phyloP scores from a whole-genome alignment of 2,329 filamentous ascomycete species.

The Microcyclospora tardicrescens region DNA sequence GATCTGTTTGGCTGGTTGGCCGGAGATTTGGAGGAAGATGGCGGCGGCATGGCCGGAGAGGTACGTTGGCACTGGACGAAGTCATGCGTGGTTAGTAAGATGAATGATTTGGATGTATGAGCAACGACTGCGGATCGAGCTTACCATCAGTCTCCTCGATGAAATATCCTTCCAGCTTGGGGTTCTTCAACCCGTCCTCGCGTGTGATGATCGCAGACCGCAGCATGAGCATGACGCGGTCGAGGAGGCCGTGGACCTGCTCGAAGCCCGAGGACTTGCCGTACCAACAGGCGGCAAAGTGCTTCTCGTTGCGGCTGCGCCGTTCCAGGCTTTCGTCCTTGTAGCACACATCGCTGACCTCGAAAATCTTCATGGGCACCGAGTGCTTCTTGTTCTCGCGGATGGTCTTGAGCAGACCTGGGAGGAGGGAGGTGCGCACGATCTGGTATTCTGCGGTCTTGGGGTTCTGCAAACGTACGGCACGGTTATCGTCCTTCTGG shows the following conservation, averaged over 20 bases:
- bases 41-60: conserved; percentile 81
- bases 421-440: conserved; percentile 73
- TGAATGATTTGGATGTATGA: background rate
- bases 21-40: conserved; percentile 62
- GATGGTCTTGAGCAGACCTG: conserved; percentile 84
- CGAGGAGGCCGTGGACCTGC: conserved; percentile 83
- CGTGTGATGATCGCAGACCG: conserved; percentile 65
- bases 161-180: conserved; percentile 57
- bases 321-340: conserved; percentile 74
- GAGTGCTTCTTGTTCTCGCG: conserved; percentile 83
- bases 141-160: conserved; percentile 76
- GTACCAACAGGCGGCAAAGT: conserved; percentile 93
- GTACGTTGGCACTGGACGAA: conserved; percentile 59
- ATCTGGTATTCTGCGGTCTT: conserved; percentile 92
- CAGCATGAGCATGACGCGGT: conserved; percentile 86
- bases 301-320: conserved; percentile 80
- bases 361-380: conserved; percentile 84
- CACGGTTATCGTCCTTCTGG: conserved; percentile 71
- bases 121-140: conserved; percentile 13
- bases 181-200: conserved; percentile 51
- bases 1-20: conserved; percentile 57
- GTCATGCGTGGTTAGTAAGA: too few relatives aligned
- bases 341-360: conserved; percentile 81
- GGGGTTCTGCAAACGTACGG: conserved; percentile 76
- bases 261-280: conserved; percentile 93